These are phyloP conservation scores for Alloascoidea africana DNA, from an alignment of 805 yeast species.

Conservation along the genomic window DNA sequence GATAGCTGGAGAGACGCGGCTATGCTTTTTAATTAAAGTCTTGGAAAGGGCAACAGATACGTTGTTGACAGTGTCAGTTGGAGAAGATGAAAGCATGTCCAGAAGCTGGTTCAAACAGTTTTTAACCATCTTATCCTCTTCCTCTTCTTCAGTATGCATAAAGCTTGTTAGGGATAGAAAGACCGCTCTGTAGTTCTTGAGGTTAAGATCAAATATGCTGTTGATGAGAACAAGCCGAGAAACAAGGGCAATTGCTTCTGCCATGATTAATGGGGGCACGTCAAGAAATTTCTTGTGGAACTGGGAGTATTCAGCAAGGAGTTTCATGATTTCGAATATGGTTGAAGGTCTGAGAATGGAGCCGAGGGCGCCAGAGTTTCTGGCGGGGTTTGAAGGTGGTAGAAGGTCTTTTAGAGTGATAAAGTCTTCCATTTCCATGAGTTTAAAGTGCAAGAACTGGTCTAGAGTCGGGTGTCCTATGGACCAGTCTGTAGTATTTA, in stretches of 20 bases:
- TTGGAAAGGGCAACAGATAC: neutral
- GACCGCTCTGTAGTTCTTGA: neutral
- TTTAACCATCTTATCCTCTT: neutral
- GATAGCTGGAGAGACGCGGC: neutral
- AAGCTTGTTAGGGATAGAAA: neutral
- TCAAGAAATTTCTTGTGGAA: neutral
- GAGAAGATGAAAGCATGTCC: neutral
- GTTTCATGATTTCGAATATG: conserved; percentile 1
- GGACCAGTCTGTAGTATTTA: conserved; percentile 44
- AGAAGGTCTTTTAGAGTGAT: neutral
- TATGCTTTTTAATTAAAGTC: neutral
- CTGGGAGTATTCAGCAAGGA: neutral
- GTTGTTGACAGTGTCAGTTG: neutral
- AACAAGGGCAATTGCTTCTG: neutral
- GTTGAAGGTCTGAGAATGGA: neutral
- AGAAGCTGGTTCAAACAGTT: neutral
- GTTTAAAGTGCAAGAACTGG: conserved; percentile 15
- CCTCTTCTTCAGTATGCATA: neutral
- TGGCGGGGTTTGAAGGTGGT: too few relatives aligned
- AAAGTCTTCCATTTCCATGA: neutral
- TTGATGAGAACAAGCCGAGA: neutral
- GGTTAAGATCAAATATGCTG: neutral
- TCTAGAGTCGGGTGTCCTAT: conserved; percentile 33
- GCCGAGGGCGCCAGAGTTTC: too few relatives aligned
- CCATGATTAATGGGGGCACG: neutral